These are phyloP conservation scores for Calonectria pauciramosa DNA, from an alignment of 2,329 filamentous ascomycete genomes.

Conservation along the genomic window DNA sequence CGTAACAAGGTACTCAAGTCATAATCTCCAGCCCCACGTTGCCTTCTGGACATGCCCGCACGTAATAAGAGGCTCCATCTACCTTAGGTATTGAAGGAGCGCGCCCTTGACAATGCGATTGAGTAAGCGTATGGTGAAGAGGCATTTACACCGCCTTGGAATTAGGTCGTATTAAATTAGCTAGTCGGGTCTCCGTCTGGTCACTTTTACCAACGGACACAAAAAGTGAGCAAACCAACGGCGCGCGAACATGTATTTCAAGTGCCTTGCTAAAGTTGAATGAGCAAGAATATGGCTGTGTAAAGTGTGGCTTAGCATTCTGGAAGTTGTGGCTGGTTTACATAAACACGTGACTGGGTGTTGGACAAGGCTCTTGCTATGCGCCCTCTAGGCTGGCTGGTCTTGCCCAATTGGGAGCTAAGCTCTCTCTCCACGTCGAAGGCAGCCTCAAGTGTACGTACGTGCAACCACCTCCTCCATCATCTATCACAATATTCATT, in stretches of 20 bases:
- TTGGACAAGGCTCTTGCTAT: slow-evolving; percentile 23
- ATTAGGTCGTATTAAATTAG: not conserved
- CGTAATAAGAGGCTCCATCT: not conserved
- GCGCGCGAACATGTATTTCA: not conserved
- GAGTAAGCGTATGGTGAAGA: not conserved
- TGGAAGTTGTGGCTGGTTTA: slow-evolving; percentile 25
- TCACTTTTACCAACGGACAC: not conserved
- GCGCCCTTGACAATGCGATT: not conserved
- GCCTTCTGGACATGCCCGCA: not conserved
- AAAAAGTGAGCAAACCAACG: not conserved
- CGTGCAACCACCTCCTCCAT: slow-evolving; percentile 42
- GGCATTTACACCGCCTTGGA: not conserved
- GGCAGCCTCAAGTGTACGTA: slow-evolving; percentile 51
- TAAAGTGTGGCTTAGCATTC: not conserved
- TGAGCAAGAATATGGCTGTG: not conserved
- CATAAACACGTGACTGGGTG: slow-evolving; percentile 23
- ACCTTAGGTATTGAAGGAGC: not conserved
- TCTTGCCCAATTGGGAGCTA: slow-evolving; percentile 47
- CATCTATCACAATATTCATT: slow-evolving; percentile 17
- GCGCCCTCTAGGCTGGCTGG: slow-evolving; percentile 28
- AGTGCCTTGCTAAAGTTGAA: not conserved
- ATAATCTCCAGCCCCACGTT: not conserved
- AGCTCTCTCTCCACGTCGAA: slow-evolving; percentile 45
- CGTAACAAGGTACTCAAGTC: not conserved
- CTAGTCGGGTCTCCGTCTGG: not conserved